Conservation (phyloP, 495 filamentous ascomycete genomes). For the Arthonia radiata region DNA sequence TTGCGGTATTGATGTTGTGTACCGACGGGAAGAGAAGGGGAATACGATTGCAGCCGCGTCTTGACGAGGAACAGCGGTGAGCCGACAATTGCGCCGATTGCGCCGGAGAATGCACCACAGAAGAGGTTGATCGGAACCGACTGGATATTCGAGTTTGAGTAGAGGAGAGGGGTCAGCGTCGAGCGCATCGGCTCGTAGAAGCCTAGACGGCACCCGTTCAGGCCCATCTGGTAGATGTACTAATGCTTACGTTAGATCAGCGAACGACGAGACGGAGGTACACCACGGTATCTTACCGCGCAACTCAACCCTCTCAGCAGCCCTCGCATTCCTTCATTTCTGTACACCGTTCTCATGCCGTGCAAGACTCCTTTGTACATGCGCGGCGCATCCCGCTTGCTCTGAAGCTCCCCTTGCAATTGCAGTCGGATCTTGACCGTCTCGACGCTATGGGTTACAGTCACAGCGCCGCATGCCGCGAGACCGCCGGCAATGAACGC, state of each 20-base stretch:
- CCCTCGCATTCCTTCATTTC: constrained; percentile 71
- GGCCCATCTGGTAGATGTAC: constrained; percentile 91
- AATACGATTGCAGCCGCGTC: constrained; percentile 83
- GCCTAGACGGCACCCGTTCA: constrained; percentile 88
- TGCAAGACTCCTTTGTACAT: constrained; percentile 86
- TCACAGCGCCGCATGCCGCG: constrained; percentile 90
- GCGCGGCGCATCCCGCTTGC: constrained; percentile 55
- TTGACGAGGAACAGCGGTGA: constrained; percentile 98
- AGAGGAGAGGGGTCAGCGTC: constrained; percentile 29
- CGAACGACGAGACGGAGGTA: constrained; percentile 1
- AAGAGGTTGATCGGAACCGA: constrained; percentile 81
- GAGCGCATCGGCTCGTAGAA: constrained; percentile 91
- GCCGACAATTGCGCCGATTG: constrained; percentile 70
- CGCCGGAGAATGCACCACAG: constrained; percentile 62
- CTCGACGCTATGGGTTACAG: constrained; percentile 93
- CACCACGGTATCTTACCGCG: constrained; percentile 33
- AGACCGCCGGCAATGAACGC: constrained; percentile 86
- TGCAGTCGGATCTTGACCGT: constrained; percentile 98
- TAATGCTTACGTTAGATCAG: constrained; percentile 9
- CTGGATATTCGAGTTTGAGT: constrained; percentile 47
- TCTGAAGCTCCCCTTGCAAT: constrained; percentile 84
- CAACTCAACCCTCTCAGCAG: constrained; percentile 75
- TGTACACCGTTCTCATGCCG: constrained; percentile 68
- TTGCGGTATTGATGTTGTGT: constrained; percentile 86
- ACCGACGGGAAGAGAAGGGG: constrained; percentile 80